Evolutionary conservation across 2,329 filamentous ascomycete species (phyloP).

Genomic region (Fusarium brachygibbosum): DNA sequence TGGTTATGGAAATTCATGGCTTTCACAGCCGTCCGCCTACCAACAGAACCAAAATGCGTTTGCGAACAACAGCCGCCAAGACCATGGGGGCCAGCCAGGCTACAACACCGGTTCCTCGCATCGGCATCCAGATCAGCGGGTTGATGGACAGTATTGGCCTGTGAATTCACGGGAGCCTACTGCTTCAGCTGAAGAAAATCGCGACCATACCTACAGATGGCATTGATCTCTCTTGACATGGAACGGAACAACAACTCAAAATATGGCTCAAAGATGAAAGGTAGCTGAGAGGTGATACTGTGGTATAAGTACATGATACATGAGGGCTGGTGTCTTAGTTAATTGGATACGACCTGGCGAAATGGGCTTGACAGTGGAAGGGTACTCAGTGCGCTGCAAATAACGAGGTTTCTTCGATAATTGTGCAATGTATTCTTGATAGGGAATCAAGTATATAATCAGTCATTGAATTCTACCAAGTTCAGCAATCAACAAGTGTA

Average conservation of each 20-base stretch:
- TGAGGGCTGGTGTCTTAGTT: neutral
- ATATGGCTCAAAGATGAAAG: neutral
- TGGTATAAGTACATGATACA: neutral
- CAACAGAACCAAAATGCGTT: slow-evolving; percentile 36
- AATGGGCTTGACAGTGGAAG: neutral
- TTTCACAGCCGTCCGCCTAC: slow-evolving; percentile 21
- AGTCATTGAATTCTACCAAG: neutral
- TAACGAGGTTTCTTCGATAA: neutral
- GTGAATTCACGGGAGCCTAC: slow-evolving; percentile 22
- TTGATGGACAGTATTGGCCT: slow-evolving; percentile 11
- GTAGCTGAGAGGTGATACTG: neutral
- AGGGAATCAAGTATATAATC: neutral
- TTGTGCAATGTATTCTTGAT: neutral
- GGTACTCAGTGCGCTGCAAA: neutral
- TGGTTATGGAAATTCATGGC: slow-evolving; percentile 21
- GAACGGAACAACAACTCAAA: neutral
- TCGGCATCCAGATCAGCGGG: slow-evolving; percentile 17
- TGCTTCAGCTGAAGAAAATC: slow-evolving; percentile 29
- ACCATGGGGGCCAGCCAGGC: neutral
- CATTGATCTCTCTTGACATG: slow-evolving; percentile 2
- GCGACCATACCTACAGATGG: slow-evolving; percentile 14
- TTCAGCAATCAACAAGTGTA: neutral
- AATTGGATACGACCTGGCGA: neutral
- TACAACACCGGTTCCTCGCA: neutral
- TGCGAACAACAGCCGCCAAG: slow-evolving; percentile 24